A percentile compares a stretch with the other conserved stretches of the same genome.
Conservation (phyloP, 2,329 filamentous ascomycete genomes). For the Pyricularia grisea region DNA sequence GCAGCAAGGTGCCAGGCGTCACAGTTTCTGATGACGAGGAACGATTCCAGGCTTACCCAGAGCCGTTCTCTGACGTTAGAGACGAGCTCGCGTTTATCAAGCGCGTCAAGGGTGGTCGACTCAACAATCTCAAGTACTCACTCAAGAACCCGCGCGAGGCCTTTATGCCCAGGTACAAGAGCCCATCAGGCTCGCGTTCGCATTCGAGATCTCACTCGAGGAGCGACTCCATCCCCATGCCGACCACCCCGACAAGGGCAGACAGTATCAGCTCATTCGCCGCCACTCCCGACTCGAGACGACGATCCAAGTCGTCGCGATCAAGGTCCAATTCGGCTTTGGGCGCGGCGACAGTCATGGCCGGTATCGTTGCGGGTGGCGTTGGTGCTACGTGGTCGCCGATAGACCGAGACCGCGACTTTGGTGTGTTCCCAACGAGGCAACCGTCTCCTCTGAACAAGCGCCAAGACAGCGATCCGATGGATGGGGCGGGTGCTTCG, state of each 20-base stretch:
- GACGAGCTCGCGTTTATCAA: slow-evolving; percentile 76
- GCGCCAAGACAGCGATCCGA: slow-evolving; percentile 16
- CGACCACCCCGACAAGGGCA: slow-evolving; percentile 53
- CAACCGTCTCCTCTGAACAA: slow-evolving; percentile 19
- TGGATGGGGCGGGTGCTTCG: background rate
- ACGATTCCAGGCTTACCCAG: slow-evolving; percentile 57
- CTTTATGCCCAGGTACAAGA: slow-evolving; percentile 51
- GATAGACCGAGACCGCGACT: slow-evolving; percentile 37
- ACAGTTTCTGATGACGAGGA: slow-evolving; percentile 57
- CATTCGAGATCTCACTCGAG: slow-evolving; percentile 56
- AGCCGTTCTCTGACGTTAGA: slow-evolving; percentile 63
- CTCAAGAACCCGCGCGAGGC: slow-evolving; percentile 67
- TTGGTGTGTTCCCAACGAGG: slow-evolving; percentile 22
- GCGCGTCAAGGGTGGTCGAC: slow-evolving; percentile 68
- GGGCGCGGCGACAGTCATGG: slow-evolving; percentile 69
- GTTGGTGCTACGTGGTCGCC: slow-evolving; percentile 72
- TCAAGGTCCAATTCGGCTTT: slow-evolving; percentile 62
- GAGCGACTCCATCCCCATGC: slow-evolving; percentile 26
- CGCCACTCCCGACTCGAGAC: slow-evolving; percentile 50
- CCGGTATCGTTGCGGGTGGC: slow-evolving; percentile 70
- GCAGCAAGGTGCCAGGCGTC: slow-evolving; percentile 37
- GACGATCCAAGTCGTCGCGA: slow-evolving; percentile 57
- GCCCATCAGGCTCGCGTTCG: slow-evolving; percentile 54
- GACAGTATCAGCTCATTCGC: slow-evolving; percentile 37
- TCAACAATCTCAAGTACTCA: slow-evolving; percentile 74